Evolutionary conservation across 768 basidiomycete genomes (phyloP).

Genomic region (Cystofilobasidium bisporidii): DNA sequence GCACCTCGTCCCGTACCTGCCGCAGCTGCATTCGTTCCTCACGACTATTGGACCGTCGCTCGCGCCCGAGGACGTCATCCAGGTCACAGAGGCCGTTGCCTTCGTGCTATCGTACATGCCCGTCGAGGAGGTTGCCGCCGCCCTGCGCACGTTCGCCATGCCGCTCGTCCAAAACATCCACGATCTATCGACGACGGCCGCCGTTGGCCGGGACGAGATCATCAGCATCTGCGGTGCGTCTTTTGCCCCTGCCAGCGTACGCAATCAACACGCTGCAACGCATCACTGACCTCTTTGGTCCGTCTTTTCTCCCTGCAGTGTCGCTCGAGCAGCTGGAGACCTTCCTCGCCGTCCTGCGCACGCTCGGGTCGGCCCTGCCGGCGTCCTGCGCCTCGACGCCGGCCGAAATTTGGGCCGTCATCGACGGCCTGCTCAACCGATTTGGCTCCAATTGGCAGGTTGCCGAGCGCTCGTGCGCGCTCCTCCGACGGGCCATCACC

Average conservation of each 20-base stretch:
- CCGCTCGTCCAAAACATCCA: constrained; percentile 76
- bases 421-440: constrained; percentile 68
- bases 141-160: constrained; percentile 72
- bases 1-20: constrained; percentile 85
- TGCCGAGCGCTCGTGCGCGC: constrained; percentile 72
- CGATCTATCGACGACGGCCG: constrained; percentile 37
- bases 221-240: constrained; percentile 59
- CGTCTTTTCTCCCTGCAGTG: constrained; percentile 48
- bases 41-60: constrained; percentile 68
- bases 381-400: constrained; percentile 66
- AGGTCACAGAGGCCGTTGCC: constrained; percentile 92
- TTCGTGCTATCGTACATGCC: constrained; percentile 93
- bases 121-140: constrained; percentile 65
- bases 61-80: constrained; percentile 72
- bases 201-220: constrained; percentile 59
- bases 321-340: constrained; percentile 83
- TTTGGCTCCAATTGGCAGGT: constrained; percentile 66
- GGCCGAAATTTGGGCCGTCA: constrained; percentile 68
- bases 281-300: constrained; percentile 59
- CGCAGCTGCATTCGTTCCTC: constrained; percentile 82
- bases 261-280: too few relatives aligned
- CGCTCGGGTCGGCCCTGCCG: constrained; percentile 75
- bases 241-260: background rate
- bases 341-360: constrained; percentile 74
- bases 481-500: constrained; percentile 69